Percentiles rank a stretch among this genome's conserved stretches.
phyloP scores from a whole-genome alignment of 2,329 filamentous ascomycete species.

The Mycosphaerella sp. region DNA sequence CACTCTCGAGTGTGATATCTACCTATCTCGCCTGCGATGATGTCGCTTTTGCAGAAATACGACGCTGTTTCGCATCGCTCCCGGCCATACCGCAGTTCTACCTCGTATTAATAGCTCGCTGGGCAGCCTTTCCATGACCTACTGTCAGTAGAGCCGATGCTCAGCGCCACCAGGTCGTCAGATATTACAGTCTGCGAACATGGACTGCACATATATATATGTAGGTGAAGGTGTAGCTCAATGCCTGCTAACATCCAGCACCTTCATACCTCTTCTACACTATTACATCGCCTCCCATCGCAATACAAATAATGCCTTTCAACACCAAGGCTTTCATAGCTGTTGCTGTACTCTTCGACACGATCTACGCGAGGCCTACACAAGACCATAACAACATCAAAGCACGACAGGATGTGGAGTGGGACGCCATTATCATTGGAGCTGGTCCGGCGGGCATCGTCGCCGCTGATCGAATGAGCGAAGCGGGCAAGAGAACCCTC shows the following conservation, averaged over 20 bases:
- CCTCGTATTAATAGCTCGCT: neutral
- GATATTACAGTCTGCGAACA: neutral
- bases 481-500: constrained; percentile 47
- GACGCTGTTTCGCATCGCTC: neutral
- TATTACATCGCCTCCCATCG: neutral
- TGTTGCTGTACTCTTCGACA: neutral
- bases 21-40: neutral
- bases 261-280: neutral
- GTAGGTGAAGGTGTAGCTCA: neutral
- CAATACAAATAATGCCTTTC: constrained; percentile 1
- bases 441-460: constrained; percentile 50
- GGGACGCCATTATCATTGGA: constrained; percentile 40
- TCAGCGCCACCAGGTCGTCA: neutral
- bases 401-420: constrained; percentile 9
- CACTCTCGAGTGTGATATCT: too few relatives aligned
- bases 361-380: neutral
- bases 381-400: constrained; percentile 1
- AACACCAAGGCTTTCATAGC: constrained; percentile 1
- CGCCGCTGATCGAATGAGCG: constrained; percentile 47
- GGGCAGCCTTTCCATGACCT: neutral
- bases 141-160: neutral
- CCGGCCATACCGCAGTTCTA: neutral
- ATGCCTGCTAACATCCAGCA: neutral
- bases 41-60: neutral
- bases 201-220: neutral